These are phyloP conservation scores for Kwoniella sp. DNA, from an alignment of 768 basidiomycete species.

Conservation along the genomic window DNA sequence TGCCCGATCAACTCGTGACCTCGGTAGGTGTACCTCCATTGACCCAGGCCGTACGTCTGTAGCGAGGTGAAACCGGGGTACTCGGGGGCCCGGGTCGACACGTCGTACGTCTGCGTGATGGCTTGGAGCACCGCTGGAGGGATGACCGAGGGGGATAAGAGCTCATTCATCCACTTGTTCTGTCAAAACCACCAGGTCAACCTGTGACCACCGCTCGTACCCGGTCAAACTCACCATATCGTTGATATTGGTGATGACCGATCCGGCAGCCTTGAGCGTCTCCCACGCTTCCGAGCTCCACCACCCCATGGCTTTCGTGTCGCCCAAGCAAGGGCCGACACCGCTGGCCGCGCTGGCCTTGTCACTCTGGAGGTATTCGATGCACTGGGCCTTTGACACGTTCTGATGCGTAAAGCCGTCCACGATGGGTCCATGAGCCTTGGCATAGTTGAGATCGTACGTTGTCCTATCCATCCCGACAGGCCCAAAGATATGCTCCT, in stretches of 20 bases:
- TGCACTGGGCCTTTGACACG: conserved; percentile 12
- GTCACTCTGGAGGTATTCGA: background rate
- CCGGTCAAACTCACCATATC: conserved; percentile 31
- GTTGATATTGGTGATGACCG: conserved; percentile 19
- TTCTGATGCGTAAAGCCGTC: conserved; percentile 19
- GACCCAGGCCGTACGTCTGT: conserved; percentile 34
- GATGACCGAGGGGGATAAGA: conserved; percentile 24
- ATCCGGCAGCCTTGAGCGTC: conserved; percentile 26
- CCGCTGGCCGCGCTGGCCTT: no score
- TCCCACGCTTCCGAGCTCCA: conserved; percentile 14
- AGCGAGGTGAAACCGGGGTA: background rate
- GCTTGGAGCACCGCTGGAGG: conserved; percentile 10
- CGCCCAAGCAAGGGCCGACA: conserved; percentile 8
- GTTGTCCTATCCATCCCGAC: conserved; percentile 28
- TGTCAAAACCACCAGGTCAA: conserved; percentile 6
- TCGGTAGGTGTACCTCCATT: conserved; percentile 27
- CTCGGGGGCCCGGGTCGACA: background rate
- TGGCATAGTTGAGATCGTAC: no score
- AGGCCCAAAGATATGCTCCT: conserved; percentile 31
- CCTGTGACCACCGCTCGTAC: no score
- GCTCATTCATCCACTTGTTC: conserved; percentile 34
- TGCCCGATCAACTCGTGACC: conserved; percentile 30
- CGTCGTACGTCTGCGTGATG: background rate
- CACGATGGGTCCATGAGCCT: no score
- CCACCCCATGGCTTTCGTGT: conserved; percentile 11